Evolutionary conservation across 805 yeast species (phyloP), one percentile per base, ranked within the genome.

Genomic region (Saturnispora ahearnii): DNA sequence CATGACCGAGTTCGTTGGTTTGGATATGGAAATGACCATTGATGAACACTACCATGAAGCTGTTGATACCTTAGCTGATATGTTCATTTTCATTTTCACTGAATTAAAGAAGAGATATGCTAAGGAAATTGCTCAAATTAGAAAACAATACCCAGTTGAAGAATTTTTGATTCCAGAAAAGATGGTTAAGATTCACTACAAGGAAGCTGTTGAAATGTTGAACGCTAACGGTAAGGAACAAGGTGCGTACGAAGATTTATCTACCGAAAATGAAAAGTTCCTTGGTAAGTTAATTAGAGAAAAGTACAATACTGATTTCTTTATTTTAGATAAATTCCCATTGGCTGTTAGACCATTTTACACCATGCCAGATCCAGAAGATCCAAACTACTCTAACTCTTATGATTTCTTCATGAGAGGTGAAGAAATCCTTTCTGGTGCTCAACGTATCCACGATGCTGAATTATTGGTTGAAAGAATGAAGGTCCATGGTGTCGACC

Each of bases 341-440:
- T 76, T 89, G 64, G 93, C 87, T 30, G 79, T 90, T 50, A 84
- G 99, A 76, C 99, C 99, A 51, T 93, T 93, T 79, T 93, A 93
- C 79, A 93, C 99, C 45, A 93, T 93, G 99, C 98, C 99, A 55
- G 96, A 89, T 67, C 77, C 98, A 18, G 84, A 81, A 62, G 90
- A 93, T 72, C 81, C 96, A 56, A 77, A 84, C 60, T 90, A 90
- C 73, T 90, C 98, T 56, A 93, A 93, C 80, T 91, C 98, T 21
- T 93, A 91, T 67, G 99, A 93, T 73, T 93, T 93, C 83, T 93
- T 93, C 79, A 93, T 93, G 99, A 85, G 99, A 75, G 99, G 99
- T 66, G 99, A 93, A 74, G 99, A 93, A 73, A 93, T 93, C 62
- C 73, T 93, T 59, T 88, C 96, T n/a, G 99, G 99, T 62, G 99